Evolutionary conservation across 2,329 filamentous ascomycete species (phyloP).

Genomic region (Stemphylium lycopersici): DNA sequence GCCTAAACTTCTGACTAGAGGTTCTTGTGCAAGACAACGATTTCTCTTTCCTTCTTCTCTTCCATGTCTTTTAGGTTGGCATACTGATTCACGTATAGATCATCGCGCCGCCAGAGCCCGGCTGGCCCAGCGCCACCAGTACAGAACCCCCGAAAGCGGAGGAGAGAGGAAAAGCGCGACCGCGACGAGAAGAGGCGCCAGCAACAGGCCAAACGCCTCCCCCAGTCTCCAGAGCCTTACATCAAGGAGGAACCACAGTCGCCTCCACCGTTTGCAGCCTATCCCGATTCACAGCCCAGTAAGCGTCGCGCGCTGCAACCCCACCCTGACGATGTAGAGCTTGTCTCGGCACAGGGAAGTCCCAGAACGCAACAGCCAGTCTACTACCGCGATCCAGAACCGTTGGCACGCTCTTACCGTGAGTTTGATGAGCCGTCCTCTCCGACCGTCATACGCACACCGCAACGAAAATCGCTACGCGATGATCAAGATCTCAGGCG

Average conservation of each 20-base stretch:
- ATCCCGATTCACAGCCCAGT: constrained; percentile 47
- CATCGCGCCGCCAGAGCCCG: constrained; percentile 53
- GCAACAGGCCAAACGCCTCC: constrained; percentile 45
- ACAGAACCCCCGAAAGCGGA: constrained; percentile 59
- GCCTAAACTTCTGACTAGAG: neutral
- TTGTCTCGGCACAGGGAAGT: constrained; percentile 47
- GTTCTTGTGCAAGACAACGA: neutral
- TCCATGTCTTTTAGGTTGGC: neutral
- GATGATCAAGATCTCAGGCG: constrained; percentile 56
- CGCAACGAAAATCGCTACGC: constrained; percentile 48
- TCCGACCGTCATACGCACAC: constrained; percentile 48
- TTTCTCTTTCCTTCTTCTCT: neutral
- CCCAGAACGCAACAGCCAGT: constrained; percentile 53
- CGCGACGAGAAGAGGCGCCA: constrained; percentile 43
- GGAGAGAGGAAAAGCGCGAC: constrained; percentile 52
- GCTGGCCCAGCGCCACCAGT: constrained; percentile 50
- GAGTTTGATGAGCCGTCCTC: constrained; percentile 52
- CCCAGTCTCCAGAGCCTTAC: constrained; percentile 53
- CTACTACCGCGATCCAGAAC: constrained; percentile 52
- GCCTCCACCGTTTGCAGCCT: constrained; percentile 60
- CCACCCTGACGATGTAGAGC: constrained; percentile 46
- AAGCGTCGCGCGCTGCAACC: constrained; percentile 50
- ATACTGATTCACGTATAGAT: constrained; percentile 28
- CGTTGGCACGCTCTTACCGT: constrained; percentile 46
- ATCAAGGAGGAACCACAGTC: constrained; percentile 70